Percentiles rank a stretch among this genome's conserved stretches.
Conservation (phyloP, 805 yeast species). For the Candida caryicola region DNA sequence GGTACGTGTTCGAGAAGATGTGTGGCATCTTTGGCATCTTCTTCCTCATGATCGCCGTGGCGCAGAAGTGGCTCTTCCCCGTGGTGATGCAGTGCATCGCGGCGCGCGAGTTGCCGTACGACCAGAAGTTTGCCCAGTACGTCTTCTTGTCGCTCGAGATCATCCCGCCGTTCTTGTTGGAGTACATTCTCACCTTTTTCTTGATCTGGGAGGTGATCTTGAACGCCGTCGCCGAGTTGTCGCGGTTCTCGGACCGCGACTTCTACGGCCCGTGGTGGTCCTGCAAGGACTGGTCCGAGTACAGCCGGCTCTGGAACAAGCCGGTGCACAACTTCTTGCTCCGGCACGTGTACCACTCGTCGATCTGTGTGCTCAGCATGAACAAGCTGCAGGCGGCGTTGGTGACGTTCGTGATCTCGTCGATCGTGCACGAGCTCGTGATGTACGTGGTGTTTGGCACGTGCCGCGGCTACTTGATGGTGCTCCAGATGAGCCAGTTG, state of each 20-base stretch:
- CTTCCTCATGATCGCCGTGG: constrained; percentile 72
- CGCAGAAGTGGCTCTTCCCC: constrained; percentile 77
- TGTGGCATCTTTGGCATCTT: constrained; percentile 87
- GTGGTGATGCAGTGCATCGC: constrained; percentile 57
- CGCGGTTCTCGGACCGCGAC: constrained; percentile 83
- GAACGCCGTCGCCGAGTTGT: constrained; percentile 85
- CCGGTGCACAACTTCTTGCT: constrained; percentile 89
- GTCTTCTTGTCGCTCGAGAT: constrained; percentile 66
- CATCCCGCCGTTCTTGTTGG: constrained; percentile 73
- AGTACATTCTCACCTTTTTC: constrained; percentile 77
- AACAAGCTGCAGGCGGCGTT: constrained; percentile 68
- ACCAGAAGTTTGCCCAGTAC: constrained; percentile 44
- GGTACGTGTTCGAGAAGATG: constrained; percentile 63
- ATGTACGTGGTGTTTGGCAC: constrained; percentile 85
- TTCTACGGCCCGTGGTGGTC: constrained; percentile 99
- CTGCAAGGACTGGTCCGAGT: constrained; percentile 88
- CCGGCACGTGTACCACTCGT: constrained; percentile 91
- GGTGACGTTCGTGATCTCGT: constrained; percentile 74
- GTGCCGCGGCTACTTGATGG: constrained; percentile 73
- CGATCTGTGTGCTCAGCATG: constrained; percentile 71
- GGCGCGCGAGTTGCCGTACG: constrained; percentile 49
- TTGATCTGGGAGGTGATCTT: constrained; percentile 94
- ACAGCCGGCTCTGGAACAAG: constrained; percentile 89
- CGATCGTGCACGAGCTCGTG: constrained; percentile 84
- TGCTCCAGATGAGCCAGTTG: constrained; percentile 83